Evolutionary conservation across 2,329 filamentous ascomycete genomes (phyloP).

Genomic region (Pseudopithomyces chartarum): DNA sequence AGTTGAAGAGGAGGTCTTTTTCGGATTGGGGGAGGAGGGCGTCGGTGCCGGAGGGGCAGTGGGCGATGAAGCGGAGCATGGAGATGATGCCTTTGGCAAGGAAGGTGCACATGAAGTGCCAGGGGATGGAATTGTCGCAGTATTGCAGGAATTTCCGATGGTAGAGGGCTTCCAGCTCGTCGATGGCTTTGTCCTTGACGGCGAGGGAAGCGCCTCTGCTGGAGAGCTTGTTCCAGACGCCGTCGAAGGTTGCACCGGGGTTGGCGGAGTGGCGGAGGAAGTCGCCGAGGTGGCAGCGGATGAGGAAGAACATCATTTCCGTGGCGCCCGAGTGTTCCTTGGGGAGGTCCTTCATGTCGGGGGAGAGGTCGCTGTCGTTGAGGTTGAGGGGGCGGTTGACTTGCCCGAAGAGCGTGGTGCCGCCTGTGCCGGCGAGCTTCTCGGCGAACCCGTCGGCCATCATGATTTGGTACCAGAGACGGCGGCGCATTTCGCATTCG

Average conservation of each 20-base stretch:
- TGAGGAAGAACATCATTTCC: constrained; percentile 56
- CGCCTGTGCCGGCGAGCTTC: constrained; percentile 56
- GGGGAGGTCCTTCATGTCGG: constrained; percentile 51
- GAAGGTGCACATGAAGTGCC: constrained; percentile 52
- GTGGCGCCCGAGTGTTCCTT: constrained; percentile 49
- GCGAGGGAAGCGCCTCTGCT: constrained; percentile 21
- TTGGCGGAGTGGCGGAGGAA: constrained; percentile 38
- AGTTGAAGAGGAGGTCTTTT: constrained; percentile 47
- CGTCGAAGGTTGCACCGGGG: constrained; percentile 25
- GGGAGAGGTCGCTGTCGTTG: constrained; percentile 56
- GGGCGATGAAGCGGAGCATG: constrained; percentile 50
- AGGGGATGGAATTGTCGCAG: constrained; percentile 42
- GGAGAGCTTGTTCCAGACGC: constrained; percentile 28
- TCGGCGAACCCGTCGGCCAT: constrained; percentile 63
- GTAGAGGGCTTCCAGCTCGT: constrained; percentile 49
- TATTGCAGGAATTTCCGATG: constrained; percentile 47
- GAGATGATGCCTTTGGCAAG: constrained; percentile 52
- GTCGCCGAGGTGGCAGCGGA: constrained; percentile 49
- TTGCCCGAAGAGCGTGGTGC: constrained; percentile 53
- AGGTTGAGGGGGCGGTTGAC: constrained; percentile 58
- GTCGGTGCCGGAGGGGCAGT: constrained; percentile 48
- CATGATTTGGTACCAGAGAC: constrained; percentile 66
- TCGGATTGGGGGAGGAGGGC: constrained; percentile 37
- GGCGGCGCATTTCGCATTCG: constrained; percentile 60
- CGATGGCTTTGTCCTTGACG: constrained; percentile 40